Evolutionary conservation across 139 green algal genomes (phyloP).

Genomic region (Micromonas commoda): DNA sequence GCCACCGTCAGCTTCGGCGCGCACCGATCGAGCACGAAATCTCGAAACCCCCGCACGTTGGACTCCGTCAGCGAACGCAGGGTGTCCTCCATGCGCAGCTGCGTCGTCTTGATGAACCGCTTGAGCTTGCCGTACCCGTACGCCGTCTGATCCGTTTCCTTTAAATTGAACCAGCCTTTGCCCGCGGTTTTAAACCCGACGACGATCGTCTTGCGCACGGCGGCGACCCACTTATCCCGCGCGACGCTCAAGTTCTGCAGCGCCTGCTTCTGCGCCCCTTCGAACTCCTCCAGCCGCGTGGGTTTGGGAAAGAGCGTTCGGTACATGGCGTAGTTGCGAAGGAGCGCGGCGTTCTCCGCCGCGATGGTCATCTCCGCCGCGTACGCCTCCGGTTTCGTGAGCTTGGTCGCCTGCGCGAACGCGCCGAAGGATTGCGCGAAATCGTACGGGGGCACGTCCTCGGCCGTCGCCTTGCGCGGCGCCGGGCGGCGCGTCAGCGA

Average conservation of each 20-base stretch:
- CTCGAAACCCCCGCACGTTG: conserved; percentile 45
- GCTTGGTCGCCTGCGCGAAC: conserved; percentile 40
- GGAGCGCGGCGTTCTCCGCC: not conserved
- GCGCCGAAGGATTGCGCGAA: conserved; percentile 67
- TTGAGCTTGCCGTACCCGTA: conserved; percentile 67
- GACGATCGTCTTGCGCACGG: conserved; percentile 24
- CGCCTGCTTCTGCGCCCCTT: conserved; percentile 58
- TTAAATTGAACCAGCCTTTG: conserved; percentile 81
- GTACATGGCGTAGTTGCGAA: conserved; percentile 40
- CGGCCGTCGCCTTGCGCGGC: conserved; percentile 39
- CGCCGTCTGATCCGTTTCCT: conserved; percentile 58
- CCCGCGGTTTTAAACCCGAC: conserved; percentile 42
- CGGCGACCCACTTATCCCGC: conserved; percentile 50
- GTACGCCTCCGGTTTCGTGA: conserved; percentile 68
- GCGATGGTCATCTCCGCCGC: conserved; percentile 51
- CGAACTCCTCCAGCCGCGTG: conserved; percentile 65
- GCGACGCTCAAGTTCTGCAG: conserved; percentile 34
- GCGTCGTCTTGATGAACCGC: conserved; percentile 45
- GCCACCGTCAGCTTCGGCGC: conserved; percentile 18
- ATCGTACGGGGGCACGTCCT: conserved; percentile 48
- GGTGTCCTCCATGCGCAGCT: conserved; percentile 70
- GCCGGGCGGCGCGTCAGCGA: not conserved
- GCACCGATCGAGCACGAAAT: conserved; percentile 47
- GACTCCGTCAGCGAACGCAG: conserved; percentile 58
- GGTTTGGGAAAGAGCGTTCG: conserved; percentile 60